phyloP scores from a whole-genome alignment of 306 rosid genomes.

The Rubus idaeus region DNA sequence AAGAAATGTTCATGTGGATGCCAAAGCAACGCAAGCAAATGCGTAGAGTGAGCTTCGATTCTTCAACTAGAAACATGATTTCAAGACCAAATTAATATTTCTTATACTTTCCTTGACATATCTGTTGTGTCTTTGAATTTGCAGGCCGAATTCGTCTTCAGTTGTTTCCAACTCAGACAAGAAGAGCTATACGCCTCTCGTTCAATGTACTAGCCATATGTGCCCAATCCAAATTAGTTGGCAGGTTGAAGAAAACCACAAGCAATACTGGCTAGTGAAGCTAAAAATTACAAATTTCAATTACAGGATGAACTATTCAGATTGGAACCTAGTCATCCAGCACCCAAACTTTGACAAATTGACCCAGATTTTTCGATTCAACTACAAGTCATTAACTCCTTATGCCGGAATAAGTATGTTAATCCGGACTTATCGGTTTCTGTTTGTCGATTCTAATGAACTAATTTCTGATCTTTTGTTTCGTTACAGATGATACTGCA shows the following conservation, averaged over 20 bases:
- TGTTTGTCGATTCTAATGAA: neutral
- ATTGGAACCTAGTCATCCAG: constrained; percentile 85
- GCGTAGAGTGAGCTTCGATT: constrained; percentile 56
- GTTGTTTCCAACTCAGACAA: constrained; percentile 42
- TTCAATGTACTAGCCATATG: constrained; percentile 80
- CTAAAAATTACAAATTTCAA: constrained; percentile 78
- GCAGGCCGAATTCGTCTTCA: constrained; percentile 58
- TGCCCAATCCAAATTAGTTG: constrained; percentile 88
- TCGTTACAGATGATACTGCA: constrained; percentile 78
- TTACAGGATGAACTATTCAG: constrained; percentile 66
- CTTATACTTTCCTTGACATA: neutral
- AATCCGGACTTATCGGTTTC: neutral
- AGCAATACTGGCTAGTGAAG: constrained; percentile 83
- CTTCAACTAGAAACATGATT: neutral
- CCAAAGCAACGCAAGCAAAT: constrained; percentile 55
- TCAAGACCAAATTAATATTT: neutral
- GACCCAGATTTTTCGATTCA: constrained; percentile 72
- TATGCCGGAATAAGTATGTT: constrained; percentile 65
- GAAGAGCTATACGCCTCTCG: constrained; percentile 43
- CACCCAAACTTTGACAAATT: constrained; percentile 82
- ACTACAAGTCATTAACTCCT: constrained; percentile 60
- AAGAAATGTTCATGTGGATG: constrained; percentile 78
- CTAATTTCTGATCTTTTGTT: constrained; percentile 6
- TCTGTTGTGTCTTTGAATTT: constrained; percentile 9
- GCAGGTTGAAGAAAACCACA: constrained; percentile 74